Evolutionary conservation across 495 filamentous ascomycete species (phyloP).

Genomic region (Neurospora sp.): DNA sequence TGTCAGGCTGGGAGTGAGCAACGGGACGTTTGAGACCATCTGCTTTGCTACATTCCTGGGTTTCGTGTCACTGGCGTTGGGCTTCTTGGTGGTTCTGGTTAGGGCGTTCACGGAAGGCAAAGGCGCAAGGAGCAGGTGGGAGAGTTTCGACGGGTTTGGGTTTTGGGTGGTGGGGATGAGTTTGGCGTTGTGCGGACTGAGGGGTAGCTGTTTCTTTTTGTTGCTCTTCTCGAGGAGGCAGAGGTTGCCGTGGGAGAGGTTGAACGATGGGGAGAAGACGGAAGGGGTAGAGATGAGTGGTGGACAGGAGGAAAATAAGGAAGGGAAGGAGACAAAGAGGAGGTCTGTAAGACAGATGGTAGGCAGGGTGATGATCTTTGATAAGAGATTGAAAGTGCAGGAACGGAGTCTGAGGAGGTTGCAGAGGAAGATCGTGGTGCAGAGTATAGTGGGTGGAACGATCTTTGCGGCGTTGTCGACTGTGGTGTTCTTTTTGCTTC

Average conservation of each 20-base stretch:
- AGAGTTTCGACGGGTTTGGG: conserved; percentile 28
- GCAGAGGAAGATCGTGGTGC: conserved; percentile 31
- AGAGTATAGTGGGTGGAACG: conserved; percentile 27
- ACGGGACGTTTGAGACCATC: conserved; percentile 34
- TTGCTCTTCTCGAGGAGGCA: conserved; percentile 31
- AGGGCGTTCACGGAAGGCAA: conserved; percentile 23
- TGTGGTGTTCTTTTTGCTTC: conserved; percentile 28
- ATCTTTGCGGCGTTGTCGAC: conserved; percentile 26
- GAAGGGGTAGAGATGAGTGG: neutral
- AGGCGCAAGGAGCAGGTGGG: conserved; percentile 24
- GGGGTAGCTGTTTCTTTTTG: conserved; percentile 33
- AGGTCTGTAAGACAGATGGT: conserved; percentile 4
- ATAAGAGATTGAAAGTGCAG: conserved; percentile 31
- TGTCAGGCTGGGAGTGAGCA: conserved; percentile 34
- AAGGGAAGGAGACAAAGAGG: neutral
- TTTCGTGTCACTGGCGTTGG: conserved; percentile 19
- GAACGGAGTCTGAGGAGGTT: conserved; percentile 26
- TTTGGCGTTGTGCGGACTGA: conserved; percentile 24
- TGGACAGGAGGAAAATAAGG: neutral
- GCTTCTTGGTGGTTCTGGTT: conserved; percentile 24
- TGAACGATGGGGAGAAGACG: conserved; percentile 17
- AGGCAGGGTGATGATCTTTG: conserved; percentile 31
- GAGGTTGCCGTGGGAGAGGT: conserved; percentile 31
- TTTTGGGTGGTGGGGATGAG: conserved; percentile 30
- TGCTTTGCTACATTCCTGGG: conserved; percentile 31